A percentile compares a stretch with the other conserved stretches of the same genome.
Evolutionary conservation across 106 monocot genomes (phyloP).

Genomic region (Phalaenopsis equestris): DNA sequence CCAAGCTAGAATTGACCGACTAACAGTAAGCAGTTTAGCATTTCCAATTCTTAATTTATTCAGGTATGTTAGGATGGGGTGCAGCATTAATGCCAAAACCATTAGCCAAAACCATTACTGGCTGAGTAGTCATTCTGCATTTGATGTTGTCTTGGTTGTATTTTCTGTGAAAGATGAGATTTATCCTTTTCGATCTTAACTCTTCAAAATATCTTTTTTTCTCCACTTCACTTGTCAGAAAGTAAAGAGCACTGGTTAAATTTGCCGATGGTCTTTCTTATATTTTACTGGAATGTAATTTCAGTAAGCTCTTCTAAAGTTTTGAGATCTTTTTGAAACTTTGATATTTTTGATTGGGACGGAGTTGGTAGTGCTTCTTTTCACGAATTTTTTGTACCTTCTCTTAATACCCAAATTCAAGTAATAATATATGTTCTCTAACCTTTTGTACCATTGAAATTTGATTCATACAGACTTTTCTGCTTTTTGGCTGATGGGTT

Average conservation of each 20-base stretch:
- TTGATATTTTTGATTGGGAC: not conserved
- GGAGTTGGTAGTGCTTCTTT: not conserved
- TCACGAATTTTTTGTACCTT: not conserved
- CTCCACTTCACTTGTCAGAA: not conserved
- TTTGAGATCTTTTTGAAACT: not conserved
- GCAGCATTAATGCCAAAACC: not conserved
- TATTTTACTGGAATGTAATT: not conserved
- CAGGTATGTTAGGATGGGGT: not conserved
- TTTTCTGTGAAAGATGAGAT: not conserved
- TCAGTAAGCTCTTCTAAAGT: not conserved
- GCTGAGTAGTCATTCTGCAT: not conserved
- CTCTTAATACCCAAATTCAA: not conserved
- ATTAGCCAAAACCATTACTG: not conserved
- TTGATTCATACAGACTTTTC: too few species aligned
- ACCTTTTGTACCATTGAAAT: not conserved
- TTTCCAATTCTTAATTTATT: not conserved
- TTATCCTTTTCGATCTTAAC: not conserved
- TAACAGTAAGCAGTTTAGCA: slow-evolving; percentile 31
- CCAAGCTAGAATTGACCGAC: slow-evolving; percentile 74
- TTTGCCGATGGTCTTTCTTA: not conserved
- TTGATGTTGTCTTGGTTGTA: not conserved
- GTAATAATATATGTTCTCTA: not conserved
- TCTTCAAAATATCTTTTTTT: not conserved
- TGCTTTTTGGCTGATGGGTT: too few species aligned
- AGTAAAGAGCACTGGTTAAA: not conserved